phyloP scores from a whole-genome alignment of 2,329 filamentous ascomycete species.

The Myriosclerotinia duriaeana region DNA sequence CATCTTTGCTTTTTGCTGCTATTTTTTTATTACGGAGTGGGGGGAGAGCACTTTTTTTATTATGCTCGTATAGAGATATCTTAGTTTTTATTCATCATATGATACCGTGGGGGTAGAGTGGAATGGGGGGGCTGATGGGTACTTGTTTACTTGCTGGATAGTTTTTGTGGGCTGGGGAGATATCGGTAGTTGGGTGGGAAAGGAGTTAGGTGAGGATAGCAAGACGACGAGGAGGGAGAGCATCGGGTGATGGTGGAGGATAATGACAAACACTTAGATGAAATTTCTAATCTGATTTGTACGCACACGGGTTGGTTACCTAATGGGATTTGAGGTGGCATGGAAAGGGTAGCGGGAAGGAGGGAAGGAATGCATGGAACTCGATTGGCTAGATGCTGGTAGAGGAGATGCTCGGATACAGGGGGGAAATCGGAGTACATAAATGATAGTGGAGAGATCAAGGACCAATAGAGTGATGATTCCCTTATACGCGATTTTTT shows the following conservation, averaged over 20 bases:
- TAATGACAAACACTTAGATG: conserved; percentile 14
- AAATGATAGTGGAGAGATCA: conserved; percentile 4
- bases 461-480: background rate
- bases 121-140: background rate
- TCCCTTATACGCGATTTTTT: background rate
- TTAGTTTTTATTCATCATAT: conserved; percentile 15
- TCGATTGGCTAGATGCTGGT: background rate
- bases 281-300: background rate
- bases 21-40: no score
- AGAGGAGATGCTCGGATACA: background rate
- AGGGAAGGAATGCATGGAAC: no score
- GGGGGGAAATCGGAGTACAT: background rate
- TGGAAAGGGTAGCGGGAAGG: background rate
- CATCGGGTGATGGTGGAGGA: background rate
- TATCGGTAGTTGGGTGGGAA: no score
- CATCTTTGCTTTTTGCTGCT: background rate
- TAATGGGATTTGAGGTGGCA: conserved; percentile 9
- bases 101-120: background rate
- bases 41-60: background rate
- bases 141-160: background rate
- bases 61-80: conserved; percentile 8
- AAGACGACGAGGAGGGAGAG: background rate
- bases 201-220: background rate
- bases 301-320: background rate
- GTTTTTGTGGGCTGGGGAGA: background rate